Percentiles rank a stretch among this genome's conserved stretches.
Evolutionary conservation across 176 grass and related monocot genomes (phyloP).

Genomic region (Saccharum officinarum): DNA sequence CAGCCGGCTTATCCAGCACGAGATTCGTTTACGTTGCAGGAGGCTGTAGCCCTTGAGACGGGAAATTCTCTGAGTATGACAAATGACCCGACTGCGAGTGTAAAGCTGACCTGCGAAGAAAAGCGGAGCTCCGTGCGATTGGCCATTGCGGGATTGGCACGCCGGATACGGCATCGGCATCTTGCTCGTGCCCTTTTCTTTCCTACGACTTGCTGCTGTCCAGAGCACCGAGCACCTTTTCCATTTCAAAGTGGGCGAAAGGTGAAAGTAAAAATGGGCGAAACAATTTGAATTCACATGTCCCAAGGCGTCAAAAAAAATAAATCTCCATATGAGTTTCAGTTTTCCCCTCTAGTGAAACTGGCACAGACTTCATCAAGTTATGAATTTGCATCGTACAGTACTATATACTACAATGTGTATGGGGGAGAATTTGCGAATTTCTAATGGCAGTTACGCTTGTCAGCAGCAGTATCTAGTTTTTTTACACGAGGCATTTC

Average conservation of each 20-base stretch:
- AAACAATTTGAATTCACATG: conserved; percentile 24
- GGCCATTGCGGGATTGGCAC: not conserved
- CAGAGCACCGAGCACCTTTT: not conserved
- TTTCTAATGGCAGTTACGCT: not conserved
- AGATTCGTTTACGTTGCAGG: no score
- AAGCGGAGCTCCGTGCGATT: not conserved
- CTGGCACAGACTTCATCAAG: not conserved
- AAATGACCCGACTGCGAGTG: not conserved
- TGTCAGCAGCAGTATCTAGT: not conserved
- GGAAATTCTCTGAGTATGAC: not conserved
- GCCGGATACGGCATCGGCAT: not conserved
- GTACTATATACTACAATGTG: not conserved
- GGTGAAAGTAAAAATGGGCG: conserved; percentile 14
- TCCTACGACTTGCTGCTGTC: not conserved
- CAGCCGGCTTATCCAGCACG: no score
- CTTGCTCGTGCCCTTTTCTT: not conserved
- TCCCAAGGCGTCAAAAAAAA: not conserved
- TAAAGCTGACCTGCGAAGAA: not conserved
- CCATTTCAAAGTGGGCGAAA: conserved; percentile 21
- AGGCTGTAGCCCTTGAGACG: not conserved
- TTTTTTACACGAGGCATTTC: not conserved
- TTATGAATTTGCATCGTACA: not conserved
- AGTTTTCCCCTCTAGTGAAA: no score
- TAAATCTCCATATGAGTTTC: not conserved
- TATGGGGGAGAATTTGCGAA: not conserved